Evolutionary conservation across 192 early-diverging fungal species (phyloP).

Genomic region (Paraglomus occultum): DNA sequence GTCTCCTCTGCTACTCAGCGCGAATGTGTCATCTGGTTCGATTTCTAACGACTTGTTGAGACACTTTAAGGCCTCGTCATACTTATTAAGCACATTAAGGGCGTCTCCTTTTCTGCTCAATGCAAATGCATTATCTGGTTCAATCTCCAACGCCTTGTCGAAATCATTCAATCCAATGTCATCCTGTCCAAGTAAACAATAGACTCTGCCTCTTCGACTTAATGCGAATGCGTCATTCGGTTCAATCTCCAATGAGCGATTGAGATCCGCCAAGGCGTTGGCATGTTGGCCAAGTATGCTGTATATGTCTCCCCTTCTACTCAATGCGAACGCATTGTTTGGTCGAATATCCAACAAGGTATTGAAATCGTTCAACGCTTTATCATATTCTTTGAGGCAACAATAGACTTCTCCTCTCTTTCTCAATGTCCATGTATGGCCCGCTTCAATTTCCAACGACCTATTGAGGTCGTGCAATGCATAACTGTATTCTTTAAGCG

Average conservation of each 20-base stretch:
- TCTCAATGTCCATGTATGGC: not conserved
- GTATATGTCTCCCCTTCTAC: not conserved
- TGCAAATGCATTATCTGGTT: not conserved
- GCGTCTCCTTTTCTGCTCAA: not conserved
- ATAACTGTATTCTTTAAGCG: not conserved
- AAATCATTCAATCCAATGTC: not conserved
- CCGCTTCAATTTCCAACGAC: conserved; percentile 15
- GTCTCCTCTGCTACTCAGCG: not conserved
- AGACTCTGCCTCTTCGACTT: not conserved
- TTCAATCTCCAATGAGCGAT: not conserved
- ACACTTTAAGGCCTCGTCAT: not conserved
- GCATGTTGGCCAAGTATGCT: not conserved
- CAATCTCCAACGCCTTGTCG: not conserved
- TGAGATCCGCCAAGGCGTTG: not conserved
- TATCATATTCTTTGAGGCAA: not conserved
- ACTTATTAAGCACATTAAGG: not conserved
- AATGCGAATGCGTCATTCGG: not conserved
- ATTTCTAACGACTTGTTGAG: not conserved
- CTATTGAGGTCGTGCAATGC: conserved; percentile 4
- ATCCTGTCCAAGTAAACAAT: not conserved
- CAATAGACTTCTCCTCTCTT: conserved; percentile 13
- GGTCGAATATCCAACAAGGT: not conserved
- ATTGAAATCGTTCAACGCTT: conserved; percentile 19
- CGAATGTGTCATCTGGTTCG: not conserved
- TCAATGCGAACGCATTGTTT: not conserved